Percentiles rank a stretch among this genome's conserved stretches.
These are phyloP conservation scores for Suillus tomentosus DNA, from an alignment of 768 basidiomycete genomes.

Conservation along the genomic window DNA sequence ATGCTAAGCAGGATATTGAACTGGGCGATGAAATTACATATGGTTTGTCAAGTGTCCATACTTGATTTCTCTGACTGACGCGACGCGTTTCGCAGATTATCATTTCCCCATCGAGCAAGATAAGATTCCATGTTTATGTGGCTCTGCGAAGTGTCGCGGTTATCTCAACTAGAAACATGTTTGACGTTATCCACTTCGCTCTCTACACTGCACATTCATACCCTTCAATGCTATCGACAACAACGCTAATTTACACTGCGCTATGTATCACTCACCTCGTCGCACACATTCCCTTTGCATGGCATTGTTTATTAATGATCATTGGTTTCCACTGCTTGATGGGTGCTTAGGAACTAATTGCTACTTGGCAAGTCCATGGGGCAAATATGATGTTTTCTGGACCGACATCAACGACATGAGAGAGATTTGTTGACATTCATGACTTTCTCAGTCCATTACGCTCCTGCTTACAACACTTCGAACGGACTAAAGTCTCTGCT, in stretches of 20 bases:
- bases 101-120: slow-evolving; percentile 99
- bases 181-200: slow-evolving; percentile 11
- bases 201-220: slow-evolving; percentile 14
- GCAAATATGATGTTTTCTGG: neutral
- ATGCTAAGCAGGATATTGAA: slow-evolving; percentile 94
- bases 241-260: slow-evolving; percentile 25
- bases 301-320: slow-evolving; percentile 17
- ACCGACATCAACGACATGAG: neutral
- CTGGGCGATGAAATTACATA: slow-evolving; percentile 98
- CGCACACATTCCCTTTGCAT: slow-evolving; percentile 21
- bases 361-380: neutral
- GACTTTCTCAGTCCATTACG: neutral
- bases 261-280: slow-evolving; percentile 33
- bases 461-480: neutral
- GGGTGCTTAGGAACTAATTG: neutral
- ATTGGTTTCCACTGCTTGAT: neutral
- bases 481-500: neutral
- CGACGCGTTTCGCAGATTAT: slow-evolving; percentile 64
- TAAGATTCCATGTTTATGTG: slow-evolving; percentile 92
- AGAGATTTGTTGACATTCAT: neutral
- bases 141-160: slow-evolving; percentile 89
- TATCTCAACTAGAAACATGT: slow-evolving; percentile 80
- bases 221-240: slow-evolving; percentile 17
- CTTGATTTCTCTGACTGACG: neutral
- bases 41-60: slow-evolving; percentile 52